Base-by-base conservation (phyloP, 2,329 filamentous ascomycete species). In the Xylogone sp. region DNA sequence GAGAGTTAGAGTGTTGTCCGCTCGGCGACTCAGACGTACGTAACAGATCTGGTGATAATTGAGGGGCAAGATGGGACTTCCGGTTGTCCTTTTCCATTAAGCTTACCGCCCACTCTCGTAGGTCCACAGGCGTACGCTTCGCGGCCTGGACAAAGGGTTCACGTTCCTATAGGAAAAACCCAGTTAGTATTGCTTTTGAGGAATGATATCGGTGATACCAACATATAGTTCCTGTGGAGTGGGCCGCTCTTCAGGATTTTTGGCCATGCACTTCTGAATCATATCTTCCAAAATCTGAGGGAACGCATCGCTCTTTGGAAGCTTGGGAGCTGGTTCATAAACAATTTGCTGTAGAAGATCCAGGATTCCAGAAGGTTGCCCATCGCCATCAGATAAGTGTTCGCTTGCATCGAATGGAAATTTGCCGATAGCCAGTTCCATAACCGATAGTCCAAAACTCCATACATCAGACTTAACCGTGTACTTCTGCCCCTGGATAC, bases 391-490 rank as follows among this genome's bases (percentile, higher is more conserved):
- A 2, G 81, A 82, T 21, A 84, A 71, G 58, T 84, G 81, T 63
- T 86, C 83, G 62, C 83, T 90, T 12, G 85, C 78, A 58, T 88
- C 87, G 68, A 99, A 99, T 1, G 94, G 94, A 65, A 99, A 99
- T 65, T 95, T 92, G 59, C 94, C 94, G 65, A 99, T 97, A 29
- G 94, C 94, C 60, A 99, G 75, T 71, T 99, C 94, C 92, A 99
- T 97, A 56, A 99, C 84, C 0, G 87, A 87, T 59, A 99, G 76
- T 27, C 94, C 94, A 56, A 97, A 95, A 79, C 92, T 97, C 94
- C 94, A 99, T 3, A 99, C 94, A 68, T 99, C 94, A 12, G 92
- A 97, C 71, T 97, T 97, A 64, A 99, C 93, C 0, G 93, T 96
- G 71, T 99, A 99, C 63, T 90, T 91, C 57, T 94, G 91, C 56